These are phyloP conservation scores for Allium sativum DNA, from an alignment of 106 monocot genomes.

Conservation along the genomic window DNA sequence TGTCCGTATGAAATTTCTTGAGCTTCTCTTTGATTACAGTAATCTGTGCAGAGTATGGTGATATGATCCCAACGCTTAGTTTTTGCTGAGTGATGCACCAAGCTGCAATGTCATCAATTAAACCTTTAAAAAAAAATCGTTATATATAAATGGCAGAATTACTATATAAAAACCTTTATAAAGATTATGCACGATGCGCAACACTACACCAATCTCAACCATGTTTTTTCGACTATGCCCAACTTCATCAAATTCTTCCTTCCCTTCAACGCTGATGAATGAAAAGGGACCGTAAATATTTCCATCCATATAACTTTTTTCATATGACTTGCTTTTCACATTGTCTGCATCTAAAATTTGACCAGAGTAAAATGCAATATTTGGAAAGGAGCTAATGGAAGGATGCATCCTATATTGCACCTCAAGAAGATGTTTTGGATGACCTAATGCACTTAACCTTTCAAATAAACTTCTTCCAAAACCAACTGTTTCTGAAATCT, in stretches of 20 bases:
- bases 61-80: conserved; percentile 35
- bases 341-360: conserved; percentile 38
- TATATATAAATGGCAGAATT: background rate
- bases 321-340: conserved; percentile 17
- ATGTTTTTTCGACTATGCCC: conserved; percentile 43
- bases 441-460: conserved; percentile 34
- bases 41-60: conserved; percentile 60
- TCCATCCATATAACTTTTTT: conserved; percentile 14
- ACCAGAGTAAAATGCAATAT: conserved; percentile 25
- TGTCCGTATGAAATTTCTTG: background rate
- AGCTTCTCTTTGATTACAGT: conserved; percentile 26
- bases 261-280: conserved; percentile 38
- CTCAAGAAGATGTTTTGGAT: conserved; percentile 43
- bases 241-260: conserved; percentile 21
- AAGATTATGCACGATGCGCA: conserved; percentile 14
- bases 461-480: conserved; percentile 65
- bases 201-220: conserved; percentile 38
- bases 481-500: conserved; percentile 28
- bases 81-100: background rate
- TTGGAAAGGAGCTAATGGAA: conserved; percentile 53
- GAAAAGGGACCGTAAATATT: conserved; percentile 33
- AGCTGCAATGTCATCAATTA: background rate
- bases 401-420: conserved; percentile 83
- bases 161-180: conserved; percentile 10
- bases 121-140: no score